Base-by-base conservation (phyloP, 139 green algal species). In the Gonium pectorale region DNA sequence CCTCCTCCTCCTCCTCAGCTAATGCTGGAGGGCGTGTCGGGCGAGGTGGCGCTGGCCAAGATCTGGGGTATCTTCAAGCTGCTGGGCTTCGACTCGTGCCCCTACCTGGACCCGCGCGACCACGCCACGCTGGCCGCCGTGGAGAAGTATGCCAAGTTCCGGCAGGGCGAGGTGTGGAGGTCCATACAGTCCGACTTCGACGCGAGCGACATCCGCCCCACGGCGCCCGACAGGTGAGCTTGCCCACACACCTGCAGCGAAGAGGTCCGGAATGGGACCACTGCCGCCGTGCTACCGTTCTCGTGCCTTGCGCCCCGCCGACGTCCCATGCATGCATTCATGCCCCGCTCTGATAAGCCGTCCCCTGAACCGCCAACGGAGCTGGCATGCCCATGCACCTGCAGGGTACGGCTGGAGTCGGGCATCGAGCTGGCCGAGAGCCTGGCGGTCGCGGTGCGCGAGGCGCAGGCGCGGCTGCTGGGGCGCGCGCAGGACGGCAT, bases 111-210 rank as follows among this genome's bases (percentile, higher is more conserved):
- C 0, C 59, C 73, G 2, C 44, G 78, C 17, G 90, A 94, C 41
- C 54, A 75, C 38, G 88, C 85, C 7, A 44, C 60, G 26, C 82
- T 93, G 73, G 69, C 70, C 11, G 60, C 90, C 29, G 80, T 93
- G 6, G 74, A 91, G 59, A 91, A 89, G 84, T 92, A 91, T 79
- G 79, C 86, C 52, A 91, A 90, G 79, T 91, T 94, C 72, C 59
- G 83, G 40, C 90, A 94, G 44, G 91, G 90, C 5, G 85, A 94
- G 62, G 62, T 93, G 44, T 93, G 90, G 90, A 44, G 62, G 38
- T 63, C 56, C 67, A 90, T 92, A 1, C 49, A 41, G 27, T 41
- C 22, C 7, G 79, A 89, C 8, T 84, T 93, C 52, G 79, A 86
- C 1, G 64, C 73, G 2, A 59, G 63, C 9, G 91, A 85, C 21